These are phyloP conservation scores for Ascoidea tarda DNA, from an alignment of 805 yeast species.

Conservation along the genomic window DNA sequence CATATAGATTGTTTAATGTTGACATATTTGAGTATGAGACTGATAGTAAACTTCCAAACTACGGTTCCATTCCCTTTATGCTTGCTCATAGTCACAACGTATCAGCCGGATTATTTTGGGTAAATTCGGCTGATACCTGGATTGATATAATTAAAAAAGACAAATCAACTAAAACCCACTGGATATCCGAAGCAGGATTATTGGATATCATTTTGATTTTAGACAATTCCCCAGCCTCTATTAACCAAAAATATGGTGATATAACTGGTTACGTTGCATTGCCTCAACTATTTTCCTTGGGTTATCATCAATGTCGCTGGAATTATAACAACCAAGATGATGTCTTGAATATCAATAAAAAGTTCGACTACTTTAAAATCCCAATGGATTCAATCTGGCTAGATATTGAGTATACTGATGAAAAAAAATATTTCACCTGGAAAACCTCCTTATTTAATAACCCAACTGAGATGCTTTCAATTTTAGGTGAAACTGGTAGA, in stretches of 20 bases:
- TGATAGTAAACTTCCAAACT: constrained; percentile 78
- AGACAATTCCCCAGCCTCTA: constrained; percentile 39
- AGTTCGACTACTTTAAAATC: constrained; percentile 59
- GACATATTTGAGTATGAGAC: constrained; percentile 91
- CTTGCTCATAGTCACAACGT: constrained; percentile 44
- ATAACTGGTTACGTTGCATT: constrained; percentile 62
- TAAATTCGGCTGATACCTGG: constrained; percentile 86
- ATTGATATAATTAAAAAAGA: constrained; percentile 44
- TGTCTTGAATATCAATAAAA: constrained; percentile 52
- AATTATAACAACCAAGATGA: constrained; percentile 84
- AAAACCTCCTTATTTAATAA: constrained; percentile 56
- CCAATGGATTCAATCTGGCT: constrained; percentile 93
- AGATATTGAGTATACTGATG: constrained; percentile 83
- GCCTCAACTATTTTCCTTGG: constrained; percentile 70
- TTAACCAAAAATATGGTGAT: constrained; percentile 46
- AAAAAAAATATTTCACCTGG: constrained; percentile 90
- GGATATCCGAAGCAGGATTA: constrained; percentile 89
- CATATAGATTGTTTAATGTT: constrained; percentile 82
- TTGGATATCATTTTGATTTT: constrained; percentile 61
- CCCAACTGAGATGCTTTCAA: constrained; percentile 52
- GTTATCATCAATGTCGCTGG: constrained; percentile 97
- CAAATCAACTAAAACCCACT: constrained; percentile 44
- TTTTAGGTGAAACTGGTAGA: constrained; percentile 59
- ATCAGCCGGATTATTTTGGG: constrained; percentile 78
- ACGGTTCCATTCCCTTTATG: constrained; percentile 87